Evolutionary conservation across 148 eudicot genomes (phyloP), one percentile per base, ranked within the genome.

Genomic region (Gaultheria prostrata): DNA sequence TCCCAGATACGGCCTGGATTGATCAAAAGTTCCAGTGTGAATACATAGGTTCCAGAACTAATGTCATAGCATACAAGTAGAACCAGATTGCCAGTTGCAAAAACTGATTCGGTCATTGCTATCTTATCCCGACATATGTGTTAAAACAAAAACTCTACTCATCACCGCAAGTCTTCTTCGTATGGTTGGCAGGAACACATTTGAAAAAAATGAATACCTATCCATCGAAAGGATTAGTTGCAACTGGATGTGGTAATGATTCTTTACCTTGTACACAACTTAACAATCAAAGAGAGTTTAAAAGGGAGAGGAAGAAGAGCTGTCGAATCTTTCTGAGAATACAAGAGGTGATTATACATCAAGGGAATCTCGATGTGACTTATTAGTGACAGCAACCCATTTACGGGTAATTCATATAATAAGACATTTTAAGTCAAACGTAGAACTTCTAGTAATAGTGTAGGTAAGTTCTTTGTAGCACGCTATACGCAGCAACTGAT

Each of bases 11-110:
- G 50, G 33, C 72, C 69, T 78, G 65, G 45, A 76, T 77, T n/a
- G 54, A 48, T 20, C n/a, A 86, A 73, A 26, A 83, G 5, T 48
- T 76, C 0, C 33, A 49, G 53, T 49, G 17, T 20, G 51, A 74
- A 74, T 21, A 39, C 77, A 74, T 20, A 74, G 18, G 78, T 76
- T 45, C 50, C 79, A 76, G 33, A 76, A 76, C 57, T 4, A 76
- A 76, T 49, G 48, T 76, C 15, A 12, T 50, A 49, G 15, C 1
- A 1, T 24, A 48, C 50, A 48, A 76, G n/a, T 48, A 76, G 32
- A 48, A 24, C 79, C 79, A 83, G 65, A 39, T 26, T 33, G 6
- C 4, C 75, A 33, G 75, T 3, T 39, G 5, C 43, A 73, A 67
- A 51, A 81, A 82, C 54, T 32, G 32, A 15, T 78, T 28, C 48